Evolutionary conservation across 306 rosid species (phyloP), one percentile per base, ranked within the genome.

Genomic region (Pachyrhizus erosus): DNA sequence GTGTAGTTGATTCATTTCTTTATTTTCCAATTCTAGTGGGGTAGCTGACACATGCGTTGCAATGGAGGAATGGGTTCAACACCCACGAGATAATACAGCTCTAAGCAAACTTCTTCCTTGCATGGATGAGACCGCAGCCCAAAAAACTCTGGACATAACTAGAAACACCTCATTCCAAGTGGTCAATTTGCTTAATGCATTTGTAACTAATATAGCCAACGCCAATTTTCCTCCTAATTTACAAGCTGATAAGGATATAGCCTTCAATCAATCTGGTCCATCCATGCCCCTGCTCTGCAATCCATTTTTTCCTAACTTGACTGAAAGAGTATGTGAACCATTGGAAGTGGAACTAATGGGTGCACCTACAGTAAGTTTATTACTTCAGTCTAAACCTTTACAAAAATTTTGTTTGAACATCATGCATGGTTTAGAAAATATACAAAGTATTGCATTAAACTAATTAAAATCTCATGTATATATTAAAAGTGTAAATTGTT

Each of bases 211-310:
- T 3, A 23, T 62, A 39, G 89, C 94, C 58, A 92, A 92, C 82
- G 48, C 57, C 17, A 43, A 92, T 23, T 49, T 78, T 2, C 75
- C 93, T 17, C 82, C 89, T 1, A 45, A 33, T 33, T 33, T 15
- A 46, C 73, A 78, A 5, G 76, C 78, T 0, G 43, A 64, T 31
- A 64, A 7, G 54, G 87, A 88, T 2, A 15, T 88, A 58, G 83
- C 80, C 85, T 92, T 86, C 88, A 84, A 89, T 79, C 92, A 89
- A 45, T 87, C 91, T 24, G 94, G 89, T 48, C 88, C 91, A 4
- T 2, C 5, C 11, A 54, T 89, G 62, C 94, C 91, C 48, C 18
- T 66, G 27, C 81, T 91, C 39, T 91, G 94, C 67, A 89, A 78
- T 77, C 92, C 92, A 8, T 81, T 74, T 37, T 0, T 66, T 15